Base-by-base conservation (phyloP, 352 stramenopile genomes). In the Halophytophthora batemanensis region DNA sequence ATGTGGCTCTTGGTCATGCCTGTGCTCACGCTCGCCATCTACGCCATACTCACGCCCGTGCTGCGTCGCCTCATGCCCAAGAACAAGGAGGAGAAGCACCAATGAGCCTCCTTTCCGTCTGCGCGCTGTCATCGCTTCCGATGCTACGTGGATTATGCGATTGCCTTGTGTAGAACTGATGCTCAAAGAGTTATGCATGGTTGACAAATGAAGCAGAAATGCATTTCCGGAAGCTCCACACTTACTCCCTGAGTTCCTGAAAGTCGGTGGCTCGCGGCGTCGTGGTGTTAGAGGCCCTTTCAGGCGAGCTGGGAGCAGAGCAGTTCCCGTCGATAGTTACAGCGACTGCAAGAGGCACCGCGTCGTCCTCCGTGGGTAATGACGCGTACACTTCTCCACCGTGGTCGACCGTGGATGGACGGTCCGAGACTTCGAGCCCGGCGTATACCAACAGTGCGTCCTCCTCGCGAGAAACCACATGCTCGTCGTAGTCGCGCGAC, bases 1-100 rank as follows among this genome's bases (percentile, higher is more conserved):
- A 74, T 86, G 69, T 93, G 82, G 82, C 56, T 88, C 47, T 72
- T 72, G 18, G 71, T 77, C 35, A 63, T 87, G 41, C 76, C 77
- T 3, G 57, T 89, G n/a, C 61, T 85, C 22, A 89, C 79, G 31
- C 57, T 75, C 50, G 54, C 56, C 34, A 56, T 90, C 46, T 93
- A 93, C 66, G 53, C 66, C 23, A 56, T 90, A 23, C 66, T 93
- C 40, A 81, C 73, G 28, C 79, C 78, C 5, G 69, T 90, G 40
- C 68, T 93, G 37, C 73, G 65, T 50, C 59, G 63, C 37, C 58
- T 87, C 50, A 88, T 90, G 74, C 75, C 77, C 49, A 88, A 85
- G 53, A 57, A 41, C 46, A 77, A 76, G 45, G 52, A 68, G 35
- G 45, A 57, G 6, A 77, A 86, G 49, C 64, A 56, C 49, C 56